Conservation (phyloP, 1,139 yeast genomes). For the Taphrina flavorubra region DNA sequence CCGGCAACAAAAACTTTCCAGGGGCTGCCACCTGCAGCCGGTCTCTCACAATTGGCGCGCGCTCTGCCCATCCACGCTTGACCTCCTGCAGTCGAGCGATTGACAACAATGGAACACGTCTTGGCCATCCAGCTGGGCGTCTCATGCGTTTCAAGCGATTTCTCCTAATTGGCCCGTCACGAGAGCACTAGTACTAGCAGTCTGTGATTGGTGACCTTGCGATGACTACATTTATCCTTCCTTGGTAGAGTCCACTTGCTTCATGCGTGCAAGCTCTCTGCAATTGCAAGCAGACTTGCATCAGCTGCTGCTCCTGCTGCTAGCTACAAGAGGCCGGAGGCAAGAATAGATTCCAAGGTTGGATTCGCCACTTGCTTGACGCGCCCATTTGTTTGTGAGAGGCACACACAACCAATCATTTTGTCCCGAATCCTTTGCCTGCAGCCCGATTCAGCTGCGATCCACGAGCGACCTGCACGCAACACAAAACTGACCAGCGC, state of each 20-base stretch:
- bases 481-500: neutral
- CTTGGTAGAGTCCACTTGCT: neutral
- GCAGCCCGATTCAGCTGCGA: neutral
- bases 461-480: neutral
- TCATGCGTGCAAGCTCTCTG: neutral
- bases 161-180: neutral
- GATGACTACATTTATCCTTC: too few species aligned
- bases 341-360: conserved; percentile 6
- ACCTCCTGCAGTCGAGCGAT: neutral
- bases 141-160: neutral
- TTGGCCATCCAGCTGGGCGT: too few species aligned
- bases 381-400: conserved; percentile 9
- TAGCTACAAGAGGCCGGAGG: neutral
- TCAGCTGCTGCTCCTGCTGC: too few species aligned
- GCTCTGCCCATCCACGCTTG: conserved; percentile 1
- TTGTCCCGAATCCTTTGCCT: neutral
- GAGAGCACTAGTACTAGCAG: too few species aligned
- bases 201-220: too few species aligned
- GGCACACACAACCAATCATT: conserved; percentile 12
- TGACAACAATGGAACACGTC: neutral
- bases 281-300: neutral
- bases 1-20: conserved; percentile 12
- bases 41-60: conserved; percentile 8
- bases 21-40: conserved; percentile 13
- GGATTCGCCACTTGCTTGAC: neutral